Conservation (phyloP, 768 basidiomycete genomes). For the Phylloporus sp. region DNA sequence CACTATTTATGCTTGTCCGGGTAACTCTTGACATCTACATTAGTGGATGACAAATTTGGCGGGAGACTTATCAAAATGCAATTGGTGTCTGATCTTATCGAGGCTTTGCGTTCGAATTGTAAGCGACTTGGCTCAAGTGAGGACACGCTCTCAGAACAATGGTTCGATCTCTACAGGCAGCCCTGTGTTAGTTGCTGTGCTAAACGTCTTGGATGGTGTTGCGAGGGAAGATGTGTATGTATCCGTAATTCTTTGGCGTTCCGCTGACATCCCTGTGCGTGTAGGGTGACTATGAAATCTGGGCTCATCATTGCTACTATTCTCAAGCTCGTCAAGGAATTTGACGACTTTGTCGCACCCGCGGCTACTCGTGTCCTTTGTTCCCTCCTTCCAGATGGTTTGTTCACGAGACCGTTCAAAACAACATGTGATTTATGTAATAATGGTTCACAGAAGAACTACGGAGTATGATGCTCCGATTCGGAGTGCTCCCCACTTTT, state of each 20-base stretch:
- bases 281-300: constrained; percentile 7
- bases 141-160: not conserved
- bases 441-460: constrained; percentile 12
- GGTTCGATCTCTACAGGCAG: constrained; percentile 8
- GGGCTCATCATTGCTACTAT: constrained; percentile 10
- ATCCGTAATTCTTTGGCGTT: not conserved
- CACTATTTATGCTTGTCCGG: not conserved
- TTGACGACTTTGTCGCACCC: constrained; percentile 29
- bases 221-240: constrained; percentile 9
- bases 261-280: not conserved
- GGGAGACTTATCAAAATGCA: constrained; percentile 14
- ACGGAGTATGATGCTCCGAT: constrained; percentile 15
- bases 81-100: constrained; percentile 16
- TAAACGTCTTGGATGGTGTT: constrained; percentile 19
- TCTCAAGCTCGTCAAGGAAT: constrained; percentile 17
- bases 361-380: constrained; percentile 25
- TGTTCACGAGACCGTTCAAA: not conserved
- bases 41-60: constrained; percentile 14
- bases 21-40: not conserved
- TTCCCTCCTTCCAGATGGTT: constrained; percentile 23
- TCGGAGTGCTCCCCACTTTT: constrained; percentile 12
- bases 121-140: not conserved
- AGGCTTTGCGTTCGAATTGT: constrained; percentile 15
- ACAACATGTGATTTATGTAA: constrained; percentile 1
- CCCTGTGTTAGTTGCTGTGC: constrained; percentile 20